Conservation (phyloP, 257 asterid genomes). For the Ilex aquifolium region DNA sequence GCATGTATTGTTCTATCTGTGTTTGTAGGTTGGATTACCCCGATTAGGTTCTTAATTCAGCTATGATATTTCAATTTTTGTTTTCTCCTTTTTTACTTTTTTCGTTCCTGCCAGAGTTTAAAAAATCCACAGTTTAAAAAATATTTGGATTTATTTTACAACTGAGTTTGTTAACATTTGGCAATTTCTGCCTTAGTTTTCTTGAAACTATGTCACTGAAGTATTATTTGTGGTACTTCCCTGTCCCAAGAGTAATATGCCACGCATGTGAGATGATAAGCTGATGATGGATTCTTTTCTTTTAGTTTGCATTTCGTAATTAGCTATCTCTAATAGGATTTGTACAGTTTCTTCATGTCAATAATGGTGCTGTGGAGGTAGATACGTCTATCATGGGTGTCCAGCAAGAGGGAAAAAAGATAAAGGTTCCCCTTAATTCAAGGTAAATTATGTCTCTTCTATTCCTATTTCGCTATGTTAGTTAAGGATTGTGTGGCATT, state of each 20-base stretch:
- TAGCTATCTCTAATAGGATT: slow-evolving; percentile 41
- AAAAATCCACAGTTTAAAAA: too few relatives aligned
- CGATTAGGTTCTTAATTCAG: too few relatives aligned
- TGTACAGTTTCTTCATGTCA: slow-evolving; percentile 84
- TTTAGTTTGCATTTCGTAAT: slow-evolving; percentile 25
- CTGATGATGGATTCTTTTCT: not conserved
- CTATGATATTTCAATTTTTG: too few relatives aligned
- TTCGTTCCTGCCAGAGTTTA: too few relatives aligned
- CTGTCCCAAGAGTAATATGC: not conserved
- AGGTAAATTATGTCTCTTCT: slow-evolving; percentile 38
- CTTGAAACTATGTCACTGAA: not conserved
- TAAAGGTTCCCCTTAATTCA: slow-evolving; percentile 89
- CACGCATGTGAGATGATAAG: not conserved
- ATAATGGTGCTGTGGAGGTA: slow-evolving; percentile 87
- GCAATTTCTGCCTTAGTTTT: too few relatives aligned
- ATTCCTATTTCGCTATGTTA: not conserved
- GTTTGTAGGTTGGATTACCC: too few relatives aligned
- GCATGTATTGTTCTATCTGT: too few relatives aligned
- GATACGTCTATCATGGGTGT: slow-evolving; percentile 86
- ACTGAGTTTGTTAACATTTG: too few relatives aligned
- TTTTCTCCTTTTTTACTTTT: too few relatives aligned
- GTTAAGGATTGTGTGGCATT: too few relatives aligned
- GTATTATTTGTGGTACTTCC: not conserved
- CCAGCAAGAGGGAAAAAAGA: slow-evolving; percentile 86
- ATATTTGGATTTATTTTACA: too few relatives aligned